Conservation (phyloP, 768 basidiomycete species). For the Panaeolus cyanescens region DNA sequence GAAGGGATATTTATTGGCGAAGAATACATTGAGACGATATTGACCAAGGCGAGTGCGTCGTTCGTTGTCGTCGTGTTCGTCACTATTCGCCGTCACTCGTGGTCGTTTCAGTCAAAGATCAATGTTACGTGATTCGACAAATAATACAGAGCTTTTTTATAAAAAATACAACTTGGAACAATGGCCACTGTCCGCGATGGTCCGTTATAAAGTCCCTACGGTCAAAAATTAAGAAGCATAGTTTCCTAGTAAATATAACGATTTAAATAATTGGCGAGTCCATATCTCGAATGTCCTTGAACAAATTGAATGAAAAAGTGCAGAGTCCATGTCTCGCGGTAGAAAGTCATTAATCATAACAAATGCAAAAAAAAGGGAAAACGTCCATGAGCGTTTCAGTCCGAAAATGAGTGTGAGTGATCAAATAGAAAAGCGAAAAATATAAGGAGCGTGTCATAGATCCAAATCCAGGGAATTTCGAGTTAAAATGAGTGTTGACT, state of each 20-base stretch:
- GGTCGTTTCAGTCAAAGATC: neutral
- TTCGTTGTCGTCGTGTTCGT: no score
- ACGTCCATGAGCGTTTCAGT: constrained; percentile 21
- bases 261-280: neutral
- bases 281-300: neutral
- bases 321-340: constrained; percentile 26
- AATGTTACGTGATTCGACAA: neutral
- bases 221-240: neutral
- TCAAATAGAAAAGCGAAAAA: constrained; percentile 7
- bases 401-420: neutral
- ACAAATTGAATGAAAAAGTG: constrained; percentile 17
- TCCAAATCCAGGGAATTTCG: neutral
- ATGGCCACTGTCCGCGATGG: constrained; percentile 20
- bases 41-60: neutral
- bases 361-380: constrained; percentile 5
- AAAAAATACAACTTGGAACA: neutral
- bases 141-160: constrained; percentile 2
- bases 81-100: no score
- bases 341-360: constrained; percentile 12
- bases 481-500: neutral
- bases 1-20: neutral
- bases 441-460: constrained; percentile 10
- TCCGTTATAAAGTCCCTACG: constrained; percentile 16
- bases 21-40: neutral
- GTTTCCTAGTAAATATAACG: neutral